Conservation (phyloP, 2,329 filamentous ascomycete species). For the Pseudogymnoascus sp. region DNA sequence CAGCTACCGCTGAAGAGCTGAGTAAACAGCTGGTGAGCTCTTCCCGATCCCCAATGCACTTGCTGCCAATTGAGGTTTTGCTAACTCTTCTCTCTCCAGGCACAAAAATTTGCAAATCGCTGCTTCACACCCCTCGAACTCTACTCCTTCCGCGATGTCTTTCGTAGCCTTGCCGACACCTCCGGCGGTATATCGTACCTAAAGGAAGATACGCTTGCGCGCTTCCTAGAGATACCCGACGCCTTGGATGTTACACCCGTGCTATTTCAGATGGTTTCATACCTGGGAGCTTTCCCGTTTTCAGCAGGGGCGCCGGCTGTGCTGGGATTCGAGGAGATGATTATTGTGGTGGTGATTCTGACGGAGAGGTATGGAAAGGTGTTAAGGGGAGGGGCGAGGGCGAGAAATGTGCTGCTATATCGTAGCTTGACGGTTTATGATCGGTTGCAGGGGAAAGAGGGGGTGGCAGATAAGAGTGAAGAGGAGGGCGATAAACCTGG, state of each 20-base stretch:
- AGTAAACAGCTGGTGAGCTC: constrained; percentile 26
- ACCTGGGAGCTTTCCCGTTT: constrained; percentile 67
- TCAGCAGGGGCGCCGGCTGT: constrained; percentile 62
- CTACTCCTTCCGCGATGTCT: constrained; percentile 67
- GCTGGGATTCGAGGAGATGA: constrained; percentile 59
- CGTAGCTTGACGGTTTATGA: constrained; percentile 66
- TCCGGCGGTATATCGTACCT: constrained; percentile 56
- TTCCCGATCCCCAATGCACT: constrained; percentile 8
- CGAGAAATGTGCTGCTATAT: constrained; percentile 59
- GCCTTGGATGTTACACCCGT: constrained; percentile 58
- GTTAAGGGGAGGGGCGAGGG: constrained; percentile 47
- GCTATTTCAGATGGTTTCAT: constrained; percentile 63
- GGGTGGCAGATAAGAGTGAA: constrained; percentile 17
- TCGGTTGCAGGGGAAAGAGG: constrained; percentile 34
- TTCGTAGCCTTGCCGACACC: constrained; percentile 58
- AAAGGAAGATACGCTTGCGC: constrained; percentile 60
- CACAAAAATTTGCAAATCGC: constrained; percentile 56
- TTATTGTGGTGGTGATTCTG: constrained; percentile 65
- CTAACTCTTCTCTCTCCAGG: constrained; percentile 33
- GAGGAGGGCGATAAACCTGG: background rate
- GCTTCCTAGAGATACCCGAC: constrained; percentile 67
- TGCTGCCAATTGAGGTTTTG: background rate
- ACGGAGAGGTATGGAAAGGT: constrained; percentile 61
- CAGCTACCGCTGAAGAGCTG: constrained; percentile 25
- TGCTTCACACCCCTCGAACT: constrained; percentile 65